These are phyloP conservation scores for Pisolithus albus DNA, from an alignment of 768 basidiomycete genomes.

Conservation along the genomic window DNA sequence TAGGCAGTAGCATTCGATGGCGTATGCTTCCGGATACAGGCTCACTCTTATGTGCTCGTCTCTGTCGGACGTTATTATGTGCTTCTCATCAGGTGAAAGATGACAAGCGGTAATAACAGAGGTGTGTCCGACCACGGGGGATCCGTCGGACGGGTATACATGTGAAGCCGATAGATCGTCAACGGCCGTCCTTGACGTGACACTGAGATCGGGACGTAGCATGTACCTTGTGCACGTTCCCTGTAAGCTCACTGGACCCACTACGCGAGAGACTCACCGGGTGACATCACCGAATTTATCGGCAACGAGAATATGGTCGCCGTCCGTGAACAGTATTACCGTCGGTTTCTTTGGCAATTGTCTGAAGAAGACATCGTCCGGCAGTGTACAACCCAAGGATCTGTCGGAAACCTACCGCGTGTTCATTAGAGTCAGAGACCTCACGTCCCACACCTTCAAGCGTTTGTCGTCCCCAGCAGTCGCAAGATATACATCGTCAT, in stretches of 20 bases:
- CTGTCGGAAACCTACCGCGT: slow-evolving; percentile 43
- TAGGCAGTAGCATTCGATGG: slow-evolving; percentile 81
- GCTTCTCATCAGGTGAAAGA: slow-evolving; percentile 59
- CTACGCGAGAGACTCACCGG: slow-evolving; percentile 38
- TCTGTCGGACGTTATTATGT: slow-evolving; percentile 84
- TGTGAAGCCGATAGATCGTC: slow-evolving; percentile 43
- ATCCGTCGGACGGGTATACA: slow-evolving; percentile 62
- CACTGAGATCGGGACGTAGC: slow-evolving; percentile 29
- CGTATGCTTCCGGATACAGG: slow-evolving; percentile 80
- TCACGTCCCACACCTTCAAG: slow-evolving; percentile 68
- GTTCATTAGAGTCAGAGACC: slow-evolving; percentile 48
- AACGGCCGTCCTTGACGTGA: slow-evolving; percentile 20
- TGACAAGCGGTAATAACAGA: slow-evolving; percentile 75
- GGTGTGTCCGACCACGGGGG: slow-evolving; percentile 79
- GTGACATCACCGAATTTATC: slow-evolving; percentile 97
- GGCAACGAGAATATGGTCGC: slow-evolving; percentile 67
- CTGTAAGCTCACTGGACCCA: background rate
- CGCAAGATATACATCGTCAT: slow-evolving; percentile 40
- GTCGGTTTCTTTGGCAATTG: slow-evolving; percentile 83
- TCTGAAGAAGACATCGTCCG: slow-evolving; percentile 32
- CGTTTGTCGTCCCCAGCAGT: slow-evolving; percentile 76
- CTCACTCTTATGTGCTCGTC: slow-evolving; percentile 95
- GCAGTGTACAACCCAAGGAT: background rate
- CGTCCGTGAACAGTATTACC: slow-evolving; percentile 51
- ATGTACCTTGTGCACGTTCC: slow-evolving; percentile 45